Base-by-base conservation (phyloP, 306 rosid genomes). In the Biancaea sappan region DNA sequence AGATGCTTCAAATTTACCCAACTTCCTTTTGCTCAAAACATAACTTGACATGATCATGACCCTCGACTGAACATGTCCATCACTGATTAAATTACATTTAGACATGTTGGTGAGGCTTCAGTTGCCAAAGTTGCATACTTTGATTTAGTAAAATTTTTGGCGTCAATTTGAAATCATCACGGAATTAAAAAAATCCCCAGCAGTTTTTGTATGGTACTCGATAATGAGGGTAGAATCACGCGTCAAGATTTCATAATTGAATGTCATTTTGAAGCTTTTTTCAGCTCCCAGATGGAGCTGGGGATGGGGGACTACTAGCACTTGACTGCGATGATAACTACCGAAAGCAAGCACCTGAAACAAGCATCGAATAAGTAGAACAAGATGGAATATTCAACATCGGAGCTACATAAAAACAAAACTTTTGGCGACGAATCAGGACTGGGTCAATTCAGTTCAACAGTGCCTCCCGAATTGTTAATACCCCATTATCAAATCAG, bases 371-470 rank as follows among this genome's bases (percentile, higher is more conserved):
- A 73, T 14, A 74, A 75, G 83, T 51, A 82, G 25, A 32, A 74
- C 62, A 53, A 54, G 35, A 80, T 56, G 11, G 72, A 70, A 79
- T 59, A 87, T 76, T 61, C 82, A 63, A 79, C 87, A 83, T 74
- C 70, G 58, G 70, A 80, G 71, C 56, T 50, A 57, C 47, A 28
- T 60, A 57, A 78, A 66, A 84, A 37, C 76, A 79, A 79, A 82
- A 84, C 89, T 83, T 58, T 44, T 21, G 57, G 78, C 18, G 29
- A 44, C 61, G 65, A 88, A 84, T 83, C 81, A 75, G 77, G 69
- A 61, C 79, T 72, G 86, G 76, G 88, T 79, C 85, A 87, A 84
- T 86, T 82, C 76, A 73, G 69, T 71, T 51, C 71, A 60, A 74
- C 59, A 61, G 66, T 58, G 77, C 80, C 63, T 79, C 79, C 70